phyloP scores from a whole-genome alignment of 208 protist genomes.

The Trypanosoma boissoni region DNA sequence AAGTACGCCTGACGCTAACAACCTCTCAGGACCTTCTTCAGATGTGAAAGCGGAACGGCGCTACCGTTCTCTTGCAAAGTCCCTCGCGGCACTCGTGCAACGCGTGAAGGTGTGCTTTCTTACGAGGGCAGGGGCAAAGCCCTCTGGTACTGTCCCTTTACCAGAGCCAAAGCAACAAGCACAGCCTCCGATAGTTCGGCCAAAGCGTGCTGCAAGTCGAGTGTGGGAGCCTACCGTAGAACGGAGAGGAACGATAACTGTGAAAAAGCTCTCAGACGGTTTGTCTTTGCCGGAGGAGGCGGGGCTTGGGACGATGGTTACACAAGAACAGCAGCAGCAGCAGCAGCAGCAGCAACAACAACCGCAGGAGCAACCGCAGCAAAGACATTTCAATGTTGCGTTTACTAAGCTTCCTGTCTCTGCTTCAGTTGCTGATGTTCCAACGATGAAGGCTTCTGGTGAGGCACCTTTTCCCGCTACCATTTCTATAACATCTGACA shows the following conservation, averaged over 20 bases:
- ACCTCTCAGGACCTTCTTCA: conserved; percentile 49
- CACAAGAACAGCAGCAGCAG: no score
- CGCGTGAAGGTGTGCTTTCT: conserved; percentile 59
- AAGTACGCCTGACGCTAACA: conserved; percentile 53
- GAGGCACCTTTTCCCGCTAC: no score
- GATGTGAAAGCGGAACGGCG: conserved; percentile 42
- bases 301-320: no score
- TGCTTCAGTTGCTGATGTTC: not conserved
- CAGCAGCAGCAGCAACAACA: conserved; percentile 5
- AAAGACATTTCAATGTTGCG: no score
- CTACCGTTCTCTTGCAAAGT: conserved; percentile 33
- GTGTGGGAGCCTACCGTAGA: no score
- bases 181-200: not conserved
- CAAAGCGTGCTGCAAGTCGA: not conserved
- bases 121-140: conserved; percentile 27
- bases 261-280: no score
- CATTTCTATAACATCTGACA: conserved; percentile 21
- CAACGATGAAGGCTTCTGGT: no score
- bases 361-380: no score
- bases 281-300: no score
- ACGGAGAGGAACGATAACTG: no score
- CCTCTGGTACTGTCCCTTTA: conserved; percentile 2
- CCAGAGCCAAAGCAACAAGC: not conserved
- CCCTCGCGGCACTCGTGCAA: conserved; percentile 55
- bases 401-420: not conserved